A percentile compares a stretch with the other conserved stretches of the same genome.
phyloP scores from a whole-genome alignment of 148 eudicot genomes.

The Rheum nobile region DNA sequence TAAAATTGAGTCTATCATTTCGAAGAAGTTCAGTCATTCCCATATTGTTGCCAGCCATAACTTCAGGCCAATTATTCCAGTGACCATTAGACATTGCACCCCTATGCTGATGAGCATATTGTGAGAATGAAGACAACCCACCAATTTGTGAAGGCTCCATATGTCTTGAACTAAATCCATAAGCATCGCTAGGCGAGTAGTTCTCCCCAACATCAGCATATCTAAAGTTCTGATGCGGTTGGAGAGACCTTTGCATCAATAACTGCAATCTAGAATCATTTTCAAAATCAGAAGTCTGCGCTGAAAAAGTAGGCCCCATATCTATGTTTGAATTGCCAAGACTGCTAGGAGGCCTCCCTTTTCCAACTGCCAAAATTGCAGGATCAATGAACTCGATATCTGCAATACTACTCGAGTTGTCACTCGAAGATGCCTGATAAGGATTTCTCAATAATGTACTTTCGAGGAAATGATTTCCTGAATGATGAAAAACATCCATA shows the following conservation, averaged over 20 bases:
- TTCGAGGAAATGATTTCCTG: conserved; percentile 59
- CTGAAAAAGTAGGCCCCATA: conserved; percentile 16
- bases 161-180: conserved; percentile 45
- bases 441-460: conserved; percentile 41
- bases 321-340: conserved; percentile 20
- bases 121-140: conserved; percentile 33
- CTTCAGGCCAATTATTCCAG: conserved; percentile 66
- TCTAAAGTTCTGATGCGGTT: conserved; percentile 55
- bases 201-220: conserved; percentile 35
- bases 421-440: conserved; percentile 40
- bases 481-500: conserved; percentile 1
- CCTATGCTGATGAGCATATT: conserved; percentile 46
- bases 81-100: conserved; percentile 48
- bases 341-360: conserved; percentile 26
- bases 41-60: conserved; percentile 29
- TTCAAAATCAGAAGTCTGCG: conserved; percentile 18
- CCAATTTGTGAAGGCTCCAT: conserved; percentile 43
- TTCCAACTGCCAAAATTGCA: conserved; percentile 92
- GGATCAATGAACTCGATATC: conserved; percentile 94
- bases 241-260: conserved; percentile 58
- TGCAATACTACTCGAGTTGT: conserved; percentile 27
- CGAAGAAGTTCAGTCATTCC: conserved; percentile 44
- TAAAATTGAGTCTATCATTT: conserved; percentile 35
- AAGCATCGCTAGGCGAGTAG: conserved; percentile 35
- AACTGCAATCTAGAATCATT: conserved; percentile 53